These are phyloP conservation scores for Silene conica DNA, from an alignment of 148 eudicot genomes.

Conservation along the genomic window DNA sequence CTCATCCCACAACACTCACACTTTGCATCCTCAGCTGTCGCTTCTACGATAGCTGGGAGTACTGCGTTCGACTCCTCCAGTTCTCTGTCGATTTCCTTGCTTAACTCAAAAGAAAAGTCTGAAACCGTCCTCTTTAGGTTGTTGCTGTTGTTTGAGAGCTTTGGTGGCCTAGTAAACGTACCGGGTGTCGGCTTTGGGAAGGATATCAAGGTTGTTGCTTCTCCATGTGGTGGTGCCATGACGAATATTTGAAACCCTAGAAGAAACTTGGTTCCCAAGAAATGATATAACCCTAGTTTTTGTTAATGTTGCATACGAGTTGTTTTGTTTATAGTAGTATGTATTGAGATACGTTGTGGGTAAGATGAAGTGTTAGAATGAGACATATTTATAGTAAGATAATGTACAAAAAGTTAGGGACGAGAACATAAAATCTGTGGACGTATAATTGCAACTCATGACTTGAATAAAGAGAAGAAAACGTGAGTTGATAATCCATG, in stretches of 20 bases:
- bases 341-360: not conserved
- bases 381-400: slow-evolving; percentile 20
- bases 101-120: slow-evolving; percentile 55
- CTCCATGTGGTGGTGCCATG: slow-evolving; percentile 85
- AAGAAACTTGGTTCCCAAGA: not conserved
- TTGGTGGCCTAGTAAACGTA: slow-evolving; percentile 28
- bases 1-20: slow-evolving; percentile 90
- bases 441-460: not conserved
- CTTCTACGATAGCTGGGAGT: slow-evolving; percentile 59
- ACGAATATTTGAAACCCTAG: not conserved
- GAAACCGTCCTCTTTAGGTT: slow-evolving; percentile 58
- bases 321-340: not conserved
- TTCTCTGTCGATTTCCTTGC: slow-evolving; percentile 34
- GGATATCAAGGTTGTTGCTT: slow-evolving; percentile 25
- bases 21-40: slow-evolving; percentile 62
- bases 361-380: not conserved
- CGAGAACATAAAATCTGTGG: slow-evolving; percentile 18
- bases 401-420: not conserved
- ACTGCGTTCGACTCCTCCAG: slow-evolving; percentile 11
- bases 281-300: not conserved
- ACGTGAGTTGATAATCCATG: slow-evolving; percentile 16
- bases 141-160: slow-evolving; percentile 38
- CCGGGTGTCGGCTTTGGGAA: slow-evolving; percentile 18
- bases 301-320: not conserved
- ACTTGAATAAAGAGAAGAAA: not conserved